Evolutionary conservation across 2,329 filamentous ascomycete species (phyloP).

Genomic region (Grosmannia huntii): DNA sequence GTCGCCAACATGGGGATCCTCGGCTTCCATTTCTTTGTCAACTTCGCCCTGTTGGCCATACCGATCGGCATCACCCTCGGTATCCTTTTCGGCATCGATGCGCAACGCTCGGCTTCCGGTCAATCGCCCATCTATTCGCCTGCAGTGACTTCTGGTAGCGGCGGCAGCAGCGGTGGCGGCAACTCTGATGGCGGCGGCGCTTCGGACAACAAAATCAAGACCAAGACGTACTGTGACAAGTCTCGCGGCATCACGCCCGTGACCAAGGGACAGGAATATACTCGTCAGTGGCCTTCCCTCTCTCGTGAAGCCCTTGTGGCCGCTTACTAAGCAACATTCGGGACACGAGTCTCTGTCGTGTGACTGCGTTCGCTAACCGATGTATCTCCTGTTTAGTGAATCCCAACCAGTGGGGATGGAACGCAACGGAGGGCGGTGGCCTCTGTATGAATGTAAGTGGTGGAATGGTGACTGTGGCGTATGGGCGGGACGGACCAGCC

Average conservation of each 20-base stretch:
- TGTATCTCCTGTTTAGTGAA: constrained; percentile 27
- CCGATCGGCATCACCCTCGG: constrained; percentile 22
- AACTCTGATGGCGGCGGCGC: constrained; percentile 1
- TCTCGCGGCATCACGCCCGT: constrained; percentile 32
- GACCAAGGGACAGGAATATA: constrained; percentile 30
- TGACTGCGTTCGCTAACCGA: neutral
- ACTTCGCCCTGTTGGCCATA: constrained; percentile 34
- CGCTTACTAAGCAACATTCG: neutral
- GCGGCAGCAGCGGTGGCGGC: constrained; percentile 4
- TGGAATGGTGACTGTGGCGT: neutral
- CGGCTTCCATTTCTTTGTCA: constrained; percentile 15
- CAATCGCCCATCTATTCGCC: constrained; percentile 29
- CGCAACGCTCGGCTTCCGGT: constrained; percentile 27
- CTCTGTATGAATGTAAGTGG: constrained; percentile 41
- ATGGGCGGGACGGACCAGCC: neutral
- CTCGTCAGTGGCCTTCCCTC: constrained; percentile 24
- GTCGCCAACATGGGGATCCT: neutral
- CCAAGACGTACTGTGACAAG: constrained; percentile 26
- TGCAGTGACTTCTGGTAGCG: constrained; percentile 11
- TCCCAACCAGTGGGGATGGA: constrained; percentile 42
- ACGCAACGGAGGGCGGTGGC: constrained; percentile 22
- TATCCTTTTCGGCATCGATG: constrained; percentile 34
- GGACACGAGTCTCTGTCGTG: neutral
- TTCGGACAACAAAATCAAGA: constrained; percentile 16
- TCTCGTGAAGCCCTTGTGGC: neutral